These are phyloP conservation scores for Russula virescens DNA, from an alignment of 768 basidiomycete genomes.

Conservation along the genomic window DNA sequence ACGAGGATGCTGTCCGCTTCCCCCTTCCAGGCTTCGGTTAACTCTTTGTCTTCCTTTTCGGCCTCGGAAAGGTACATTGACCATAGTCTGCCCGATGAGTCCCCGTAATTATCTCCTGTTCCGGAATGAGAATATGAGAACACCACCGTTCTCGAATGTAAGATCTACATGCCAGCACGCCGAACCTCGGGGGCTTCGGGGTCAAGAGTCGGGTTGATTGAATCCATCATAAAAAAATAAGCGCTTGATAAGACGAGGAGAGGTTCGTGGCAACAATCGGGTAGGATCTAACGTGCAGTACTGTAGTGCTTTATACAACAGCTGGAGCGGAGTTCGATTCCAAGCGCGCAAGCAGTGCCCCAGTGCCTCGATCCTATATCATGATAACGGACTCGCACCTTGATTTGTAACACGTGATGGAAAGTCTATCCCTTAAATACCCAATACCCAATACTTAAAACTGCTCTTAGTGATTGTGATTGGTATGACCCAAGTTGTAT, in stretches of 20 bases:
- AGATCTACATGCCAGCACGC: not conserved
- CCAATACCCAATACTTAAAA: too few relatives aligned
- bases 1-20: slow-evolving; percentile 7
- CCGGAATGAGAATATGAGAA: not conserved
- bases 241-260: not conserved
- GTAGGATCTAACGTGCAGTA: too few relatives aligned
- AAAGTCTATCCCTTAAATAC: too few relatives aligned
- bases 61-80: slow-evolving; percentile 9
- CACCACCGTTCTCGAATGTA: not conserved
- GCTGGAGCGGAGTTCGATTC: not conserved
- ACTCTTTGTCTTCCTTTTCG: not conserved
- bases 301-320: too few relatives aligned
- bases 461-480: too few relatives aligned
- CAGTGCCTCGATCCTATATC: too few relatives aligned
- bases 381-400: too few relatives aligned
- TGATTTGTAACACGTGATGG: too few relatives aligned
- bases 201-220: not conserved
- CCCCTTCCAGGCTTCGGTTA: slow-evolving; percentile 8
- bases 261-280: too few relatives aligned
- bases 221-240: not conserved
- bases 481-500: too few relatives aligned
- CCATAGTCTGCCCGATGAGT: slow-evolving; percentile 4
- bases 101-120: not conserved
- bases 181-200: not conserved
- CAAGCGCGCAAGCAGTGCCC: too few relatives aligned